These are phyloP conservation scores for Paraconiothyrium sp. DNA, from an alignment of 2,329 filamentous ascomycete genomes.

Conservation along the genomic window DNA sequence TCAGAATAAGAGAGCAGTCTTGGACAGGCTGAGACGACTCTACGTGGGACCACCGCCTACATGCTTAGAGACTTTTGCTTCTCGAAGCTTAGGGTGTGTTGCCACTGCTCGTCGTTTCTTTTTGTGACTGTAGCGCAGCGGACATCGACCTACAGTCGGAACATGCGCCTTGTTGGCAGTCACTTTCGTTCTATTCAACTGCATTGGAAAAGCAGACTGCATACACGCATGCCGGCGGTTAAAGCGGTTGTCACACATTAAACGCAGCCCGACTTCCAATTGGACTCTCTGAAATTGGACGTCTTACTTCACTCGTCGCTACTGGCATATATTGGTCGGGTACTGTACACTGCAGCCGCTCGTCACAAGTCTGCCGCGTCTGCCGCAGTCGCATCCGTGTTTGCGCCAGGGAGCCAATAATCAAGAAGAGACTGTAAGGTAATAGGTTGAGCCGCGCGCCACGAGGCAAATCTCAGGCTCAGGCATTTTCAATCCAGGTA, in stretches of 20 bases:
- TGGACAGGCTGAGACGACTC: neutral
- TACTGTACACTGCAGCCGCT: neutral
- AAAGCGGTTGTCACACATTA: neutral
- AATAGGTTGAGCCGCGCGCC: neutral
- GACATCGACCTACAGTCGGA: neutral
- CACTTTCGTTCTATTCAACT: neutral
- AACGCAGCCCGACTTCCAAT: neutral
- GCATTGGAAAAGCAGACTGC: neutral
- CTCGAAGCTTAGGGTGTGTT: neutral
- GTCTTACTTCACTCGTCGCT: neutral
- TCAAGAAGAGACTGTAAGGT: neutral
- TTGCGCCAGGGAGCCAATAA: neutral
- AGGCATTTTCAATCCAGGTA: neutral
- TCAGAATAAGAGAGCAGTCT: neutral
- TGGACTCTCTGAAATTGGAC: neutral
- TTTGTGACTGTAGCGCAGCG: neutral
- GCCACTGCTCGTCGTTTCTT: neutral
- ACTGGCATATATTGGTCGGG: neutral
- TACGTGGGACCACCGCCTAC: neutral
- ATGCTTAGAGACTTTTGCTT: neutral
- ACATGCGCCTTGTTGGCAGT: neutral
- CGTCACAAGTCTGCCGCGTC: neutral
- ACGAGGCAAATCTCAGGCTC: neutral
- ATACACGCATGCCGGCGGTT: neutral
- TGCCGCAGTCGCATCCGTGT: neutral